phyloP scores from a whole-genome alignment of 768 basidiomycete genomes.

The Tulasnella sp. region DNA sequence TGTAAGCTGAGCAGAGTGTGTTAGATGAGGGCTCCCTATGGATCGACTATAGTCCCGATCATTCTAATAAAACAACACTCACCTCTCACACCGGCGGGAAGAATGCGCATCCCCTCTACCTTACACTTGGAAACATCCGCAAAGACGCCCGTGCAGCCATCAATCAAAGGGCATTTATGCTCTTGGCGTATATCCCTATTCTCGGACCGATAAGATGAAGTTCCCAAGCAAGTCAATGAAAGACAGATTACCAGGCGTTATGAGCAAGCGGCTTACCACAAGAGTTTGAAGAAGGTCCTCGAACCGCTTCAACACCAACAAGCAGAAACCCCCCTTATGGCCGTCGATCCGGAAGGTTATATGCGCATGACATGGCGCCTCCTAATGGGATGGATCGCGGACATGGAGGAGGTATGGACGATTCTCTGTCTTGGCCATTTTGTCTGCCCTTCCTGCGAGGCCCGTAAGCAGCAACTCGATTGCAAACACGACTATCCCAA shows the following conservation, averaged over 20 bases:
- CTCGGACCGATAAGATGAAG: not conserved
- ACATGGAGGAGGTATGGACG: not conserved
- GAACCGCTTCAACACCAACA: not conserved
- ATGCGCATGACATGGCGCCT: not conserved
- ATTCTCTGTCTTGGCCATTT: too few relatives aligned
- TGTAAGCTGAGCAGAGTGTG: not conserved
- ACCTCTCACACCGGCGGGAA: constrained; percentile 9
- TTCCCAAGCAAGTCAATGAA: not conserved
- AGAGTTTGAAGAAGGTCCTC: not conserved
- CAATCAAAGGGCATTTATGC: not conserved
- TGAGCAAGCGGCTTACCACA: not conserved
- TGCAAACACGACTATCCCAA: not conserved
- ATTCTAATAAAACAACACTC: constrained; percentile 14
- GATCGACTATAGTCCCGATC: constrained; percentile 3
- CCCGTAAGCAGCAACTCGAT: not conserved
- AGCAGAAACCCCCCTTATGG: not conserved
- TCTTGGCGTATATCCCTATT: not conserved
- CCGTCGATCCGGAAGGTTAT: not conserved
- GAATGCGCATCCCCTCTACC: not conserved
- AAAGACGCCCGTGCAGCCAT: not conserved
- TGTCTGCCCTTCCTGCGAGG: not conserved
- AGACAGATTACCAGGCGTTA: not conserved
- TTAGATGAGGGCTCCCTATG: not conserved
- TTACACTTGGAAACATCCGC: constrained; percentile 9
- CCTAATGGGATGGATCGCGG: not conserved